Conservation (phyloP, 2,329 filamentous ascomycete genomes). For the Arthrobotrys megalospora region DNA sequence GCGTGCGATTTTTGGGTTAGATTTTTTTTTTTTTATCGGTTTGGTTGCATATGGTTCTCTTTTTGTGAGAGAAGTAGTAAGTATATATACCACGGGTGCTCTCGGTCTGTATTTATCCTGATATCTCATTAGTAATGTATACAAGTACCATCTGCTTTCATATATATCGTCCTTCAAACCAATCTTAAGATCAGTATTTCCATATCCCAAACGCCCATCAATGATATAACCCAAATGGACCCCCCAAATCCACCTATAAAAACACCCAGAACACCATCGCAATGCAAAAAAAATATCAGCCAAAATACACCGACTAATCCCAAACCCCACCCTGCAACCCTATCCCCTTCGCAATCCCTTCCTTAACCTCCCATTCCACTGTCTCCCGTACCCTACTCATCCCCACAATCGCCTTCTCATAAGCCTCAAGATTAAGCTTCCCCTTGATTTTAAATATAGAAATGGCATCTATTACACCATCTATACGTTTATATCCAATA, state of each 20-base stretch:
- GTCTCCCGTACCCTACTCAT: constrained; percentile 36
- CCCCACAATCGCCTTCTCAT: constrained; percentile 36
- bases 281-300: background rate
- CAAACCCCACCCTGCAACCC: constrained; percentile 34
- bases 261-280: background rate
- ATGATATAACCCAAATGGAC: no score
- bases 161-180: no score
- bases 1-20: constrained; percentile 26
- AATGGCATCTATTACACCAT: constrained; percentile 36
- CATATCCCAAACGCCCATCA: no score
- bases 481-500: constrained; percentile 37
- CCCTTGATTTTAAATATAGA: constrained; percentile 24
- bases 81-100: background rate
- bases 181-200: no score
- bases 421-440: constrained; percentile 36
- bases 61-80: background rate
- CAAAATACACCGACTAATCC: background rate
- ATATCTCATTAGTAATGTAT: background rate
- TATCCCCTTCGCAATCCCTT: constrained; percentile 34
- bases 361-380: constrained; percentile 35
- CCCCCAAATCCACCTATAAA: background rate
- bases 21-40: background rate
- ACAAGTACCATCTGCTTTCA: no score
- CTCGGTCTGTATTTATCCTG: background rate
- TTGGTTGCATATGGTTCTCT: background rate